phyloP scores from a whole-genome alignment of 1,284 basidiomycete species.

The Ustilago trichophora region DNA sequence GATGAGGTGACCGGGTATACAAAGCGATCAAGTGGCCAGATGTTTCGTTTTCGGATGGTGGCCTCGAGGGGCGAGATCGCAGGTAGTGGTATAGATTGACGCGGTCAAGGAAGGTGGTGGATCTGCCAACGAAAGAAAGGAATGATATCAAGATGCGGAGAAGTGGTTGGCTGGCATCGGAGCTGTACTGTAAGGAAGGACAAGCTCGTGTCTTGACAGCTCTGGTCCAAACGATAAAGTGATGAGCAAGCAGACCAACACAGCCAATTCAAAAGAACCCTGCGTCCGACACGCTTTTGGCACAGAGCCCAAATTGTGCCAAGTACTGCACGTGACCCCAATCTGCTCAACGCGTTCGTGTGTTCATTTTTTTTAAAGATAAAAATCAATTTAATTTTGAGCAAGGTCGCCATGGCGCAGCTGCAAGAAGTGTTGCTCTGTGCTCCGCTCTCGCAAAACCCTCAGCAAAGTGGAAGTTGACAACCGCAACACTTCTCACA shows the following conservation, averaged over 20 bases:
- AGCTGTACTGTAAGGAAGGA: not conserved
- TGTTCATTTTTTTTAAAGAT: not conserved
- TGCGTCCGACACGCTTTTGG: too few relatives aligned
- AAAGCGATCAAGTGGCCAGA: too few relatives aligned
- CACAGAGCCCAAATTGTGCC: not conserved
- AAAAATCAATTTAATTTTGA: not conserved
- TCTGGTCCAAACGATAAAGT: conserved; percentile 1
- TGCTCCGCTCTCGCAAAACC: not conserved
- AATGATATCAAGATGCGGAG: too few relatives aligned
- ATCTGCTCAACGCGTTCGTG: conserved; percentile 12
- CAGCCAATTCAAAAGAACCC: too few relatives aligned
- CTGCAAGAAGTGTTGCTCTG: conserved; percentile 14
- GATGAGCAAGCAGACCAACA: too few relatives aligned
- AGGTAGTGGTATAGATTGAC: not conserved
- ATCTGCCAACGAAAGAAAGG: not conserved
- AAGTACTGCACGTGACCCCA: conserved; percentile 4
- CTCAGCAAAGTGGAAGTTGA: conserved; percentile 2
- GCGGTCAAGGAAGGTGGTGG: conserved; percentile 1
- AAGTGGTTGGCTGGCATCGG: too few relatives aligned
- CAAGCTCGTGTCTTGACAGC: conserved; percentile 4
- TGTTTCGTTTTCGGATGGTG: too few relatives aligned
- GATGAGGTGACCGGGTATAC: conserved; percentile 9
- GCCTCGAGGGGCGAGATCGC: too few relatives aligned
- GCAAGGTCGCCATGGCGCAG: too few relatives aligned
- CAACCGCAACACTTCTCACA: too few relatives aligned